Evolutionary conservation across 2,329 filamentous ascomycete genomes (phyloP).

Genomic region (Pseudohalonectria lignicola): DNA sequence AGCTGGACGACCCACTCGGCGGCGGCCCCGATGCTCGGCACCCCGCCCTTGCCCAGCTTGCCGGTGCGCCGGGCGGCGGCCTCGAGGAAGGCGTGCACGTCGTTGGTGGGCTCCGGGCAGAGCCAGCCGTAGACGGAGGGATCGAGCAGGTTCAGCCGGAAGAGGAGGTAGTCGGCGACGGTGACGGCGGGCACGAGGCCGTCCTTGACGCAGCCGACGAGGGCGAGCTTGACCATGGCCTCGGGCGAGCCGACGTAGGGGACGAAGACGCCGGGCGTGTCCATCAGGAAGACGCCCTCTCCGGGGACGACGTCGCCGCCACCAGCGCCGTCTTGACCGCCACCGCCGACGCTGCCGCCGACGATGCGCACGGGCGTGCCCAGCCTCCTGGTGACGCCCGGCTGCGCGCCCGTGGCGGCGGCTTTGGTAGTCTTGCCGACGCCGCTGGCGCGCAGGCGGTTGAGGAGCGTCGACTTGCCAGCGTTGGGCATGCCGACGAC

Average conservation of each 20-base stretch:
- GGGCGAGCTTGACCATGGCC: constrained; percentile 88
- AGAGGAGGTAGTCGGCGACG: constrained; percentile 84
- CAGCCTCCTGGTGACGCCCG: constrained; percentile 82
- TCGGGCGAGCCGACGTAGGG: constrained; percentile 79
- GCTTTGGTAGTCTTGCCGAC: constrained; percentile 51
- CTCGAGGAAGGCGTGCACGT: constrained; percentile 61
- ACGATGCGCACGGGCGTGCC: constrained; percentile 71
- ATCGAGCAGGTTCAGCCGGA: constrained; percentile 61
- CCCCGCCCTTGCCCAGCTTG: constrained; percentile 61
- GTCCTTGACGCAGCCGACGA: constrained; percentile 86
- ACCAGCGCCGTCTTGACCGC: constrained; percentile 19
- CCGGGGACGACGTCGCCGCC: constrained; percentile 25
- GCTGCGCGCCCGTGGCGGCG: constrained; percentile 73
- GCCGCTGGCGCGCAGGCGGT: constrained; percentile 64
- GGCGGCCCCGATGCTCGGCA: constrained; percentile 58
- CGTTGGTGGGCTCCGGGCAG: constrained; percentile 62
- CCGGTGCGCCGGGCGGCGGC: constrained; percentile 65
- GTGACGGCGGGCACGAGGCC: constrained; percentile 68
- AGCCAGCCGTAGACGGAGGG: constrained; percentile 42
- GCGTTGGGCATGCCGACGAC: constrained; percentile 98
- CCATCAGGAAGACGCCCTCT: constrained; percentile 69
- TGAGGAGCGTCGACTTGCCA: constrained; percentile 91
- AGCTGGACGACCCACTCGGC: constrained; percentile 72
- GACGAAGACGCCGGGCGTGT: constrained; percentile 92
- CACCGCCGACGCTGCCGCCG: constrained; percentile 22